Evolutionary conservation across 495 filamentous ascomycete genomes (phyloP).

Genomic region (Penicillium subrubescens): DNA sequence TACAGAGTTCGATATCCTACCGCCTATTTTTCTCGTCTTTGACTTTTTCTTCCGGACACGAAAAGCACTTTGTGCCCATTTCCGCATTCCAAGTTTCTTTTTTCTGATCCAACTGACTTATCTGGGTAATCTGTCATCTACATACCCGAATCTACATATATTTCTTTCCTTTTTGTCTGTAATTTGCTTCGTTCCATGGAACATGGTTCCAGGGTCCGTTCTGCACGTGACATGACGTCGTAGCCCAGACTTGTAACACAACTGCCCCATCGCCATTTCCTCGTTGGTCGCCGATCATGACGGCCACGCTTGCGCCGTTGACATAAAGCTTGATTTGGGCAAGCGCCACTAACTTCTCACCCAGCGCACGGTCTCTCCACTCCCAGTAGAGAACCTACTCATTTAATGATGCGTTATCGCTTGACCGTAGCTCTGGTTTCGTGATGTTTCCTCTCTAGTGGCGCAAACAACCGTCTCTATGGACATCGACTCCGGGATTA

Average conservation of each 20-base stretch:
- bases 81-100: conserved; percentile 1
- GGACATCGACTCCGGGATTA: neutral
- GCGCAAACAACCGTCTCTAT: conserved; percentile 1
- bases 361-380: neutral
- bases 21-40: neutral
- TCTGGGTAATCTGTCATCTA: conserved; percentile 8
- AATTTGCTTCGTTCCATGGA: conserved; percentile 6
- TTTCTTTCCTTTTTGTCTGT: neutral
- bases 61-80: conserved; percentile 16
- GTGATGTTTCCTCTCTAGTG: conserved; percentile 5
- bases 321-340: conserved; percentile 23
- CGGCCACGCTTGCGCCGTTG: conserved; percentile 9
- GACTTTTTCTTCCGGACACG: conserved; percentile 2
- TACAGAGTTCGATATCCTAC: conserved; percentile 19
- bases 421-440: neutral
- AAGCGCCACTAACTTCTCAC: conserved; percentile 11
- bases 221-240: conserved; percentile 28
- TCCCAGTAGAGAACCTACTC: too few relatives aligned
- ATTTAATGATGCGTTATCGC: conserved; percentile 2
- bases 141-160: conserved; percentile 13
- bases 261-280: neutral
- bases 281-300: conserved; percentile 21
- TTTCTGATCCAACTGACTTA: neutral
- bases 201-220: neutral
- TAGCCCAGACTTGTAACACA: neutral